Evolutionary conservation across 305 asterid species (phyloP).

Genomic region (Lippia alba): DNA sequence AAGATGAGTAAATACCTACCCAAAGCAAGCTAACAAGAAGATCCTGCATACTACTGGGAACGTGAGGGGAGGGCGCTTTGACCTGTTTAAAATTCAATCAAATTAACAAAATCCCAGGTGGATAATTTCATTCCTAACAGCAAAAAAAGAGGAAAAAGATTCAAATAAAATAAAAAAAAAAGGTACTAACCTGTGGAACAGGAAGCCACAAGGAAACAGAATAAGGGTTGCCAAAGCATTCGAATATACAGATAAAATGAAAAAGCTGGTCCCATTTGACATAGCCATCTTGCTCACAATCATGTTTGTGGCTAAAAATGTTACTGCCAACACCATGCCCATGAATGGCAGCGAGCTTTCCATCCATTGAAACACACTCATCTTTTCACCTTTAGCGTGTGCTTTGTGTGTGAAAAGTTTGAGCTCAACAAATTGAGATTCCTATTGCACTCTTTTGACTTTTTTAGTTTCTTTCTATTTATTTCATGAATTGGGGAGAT

Average conservation of each 20-base stretch:
- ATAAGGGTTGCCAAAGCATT: constrained; percentile 56
- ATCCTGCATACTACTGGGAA: constrained; percentile 52
- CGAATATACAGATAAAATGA: constrained; percentile 54
- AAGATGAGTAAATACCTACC: too few relatives aligned
- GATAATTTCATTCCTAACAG: neutral
- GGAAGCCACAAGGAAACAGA: constrained; percentile 53
- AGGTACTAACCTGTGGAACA: constrained; percentile 46
- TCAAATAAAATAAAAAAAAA: neutral
- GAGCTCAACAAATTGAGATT: neutral
- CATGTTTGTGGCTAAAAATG: constrained; percentile 48
- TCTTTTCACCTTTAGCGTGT: neutral
- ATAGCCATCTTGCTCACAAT: constrained; percentile 59
- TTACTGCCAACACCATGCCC: constrained; percentile 53
- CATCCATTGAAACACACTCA: constrained; percentile 27
- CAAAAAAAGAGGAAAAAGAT: neutral
- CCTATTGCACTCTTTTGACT: neutral
- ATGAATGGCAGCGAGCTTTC: constrained; percentile 40
- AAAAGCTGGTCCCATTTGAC: constrained; percentile 58
- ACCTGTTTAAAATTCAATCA: constrained; percentile 39
- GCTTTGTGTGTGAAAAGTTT: neutral
- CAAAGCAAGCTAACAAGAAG: constrained; percentile 56
- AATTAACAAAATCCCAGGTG: constrained; percentile 23
- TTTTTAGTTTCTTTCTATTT: neutral
- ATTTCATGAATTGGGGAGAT: neutral
- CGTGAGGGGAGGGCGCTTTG: constrained; percentile 52